Base-by-base conservation (phyloP, 306 rosid species). In the Corylus avellana region DNA sequence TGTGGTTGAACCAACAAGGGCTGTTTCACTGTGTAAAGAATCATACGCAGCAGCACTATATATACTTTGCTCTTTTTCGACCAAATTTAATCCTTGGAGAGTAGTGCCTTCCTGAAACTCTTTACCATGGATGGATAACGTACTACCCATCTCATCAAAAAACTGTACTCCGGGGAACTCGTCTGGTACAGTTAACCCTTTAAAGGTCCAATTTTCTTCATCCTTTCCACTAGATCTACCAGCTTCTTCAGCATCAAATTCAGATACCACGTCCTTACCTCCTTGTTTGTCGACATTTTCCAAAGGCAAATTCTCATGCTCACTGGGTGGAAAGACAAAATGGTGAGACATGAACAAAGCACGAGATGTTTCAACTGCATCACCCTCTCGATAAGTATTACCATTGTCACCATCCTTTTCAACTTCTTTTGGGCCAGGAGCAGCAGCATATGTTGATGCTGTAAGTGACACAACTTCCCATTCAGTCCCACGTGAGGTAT, bases 401-500 rank as follows among this genome's bases (percentile, higher is more conserved):
- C 79, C 80, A 72, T 80, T 78, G 58, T 72, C 92, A 75, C 81
- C 88, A 72, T 86, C 89, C 63, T 80, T 84, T 85, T 91, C 93
- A 77, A 79, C 89, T 79, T 86, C 84, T 70, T 66, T 48, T 4
- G 90, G 91, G 80, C 92, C 87, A 27, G 99, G 97, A 72, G 99
- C 89, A 75, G 98, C 96, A 68, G 91, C 99, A 81, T 93, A 96
- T 68, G 99, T 78, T 48, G 99, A 96, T 20, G 92, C 98, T 1
- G 99, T 93, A 69, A 96, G 98, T 61, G 94, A 87, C 46, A 96
- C 99, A 55, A 96, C 98, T 88, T 96, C 99, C 99, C 99, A 96
- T 55, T 90, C 98, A 79, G 82, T 90, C 42, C 99, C 96, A 8
- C 93, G 97, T 84, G 94, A 72, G 75, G 84, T 49, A 79, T 79